Base-by-base conservation (phyloP, 108 stramenopile genomes). In the Nitzschia putrida region DNA sequence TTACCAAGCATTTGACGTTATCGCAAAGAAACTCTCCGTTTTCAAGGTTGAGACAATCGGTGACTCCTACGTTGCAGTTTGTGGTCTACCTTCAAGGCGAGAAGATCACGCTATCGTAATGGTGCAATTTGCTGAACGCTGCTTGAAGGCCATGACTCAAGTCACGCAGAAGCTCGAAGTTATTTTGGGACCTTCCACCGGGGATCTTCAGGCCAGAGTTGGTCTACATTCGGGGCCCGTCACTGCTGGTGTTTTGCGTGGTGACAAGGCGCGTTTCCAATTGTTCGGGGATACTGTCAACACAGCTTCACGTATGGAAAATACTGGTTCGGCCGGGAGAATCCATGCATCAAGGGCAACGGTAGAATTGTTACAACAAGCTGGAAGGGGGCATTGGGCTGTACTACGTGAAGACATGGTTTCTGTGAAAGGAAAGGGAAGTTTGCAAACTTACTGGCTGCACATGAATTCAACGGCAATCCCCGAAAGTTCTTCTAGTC, bases 31-130 rank as follows among this genome's bases (percentile, higher is more conserved):
- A 22, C 14, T n/a, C 0, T 39, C 26, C 38, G 75, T 85, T 0
- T 85, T 82, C 72, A 85, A 85, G 61, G 74, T 84, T 18, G 83
- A 84, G 41, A 80, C 80, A 0, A 85, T 82, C 42, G 84, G 83
- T 23, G 84, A 85, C 53, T 61, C 45, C 20, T 72, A 58, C 16
- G 59, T 72, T 50, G 71, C 57, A 7, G 71, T 63, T 0, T 47
- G 56, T 14, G 68, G 61, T n/a, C 14, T 64, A 16, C 71, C 71
- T 13, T 38, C 26, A 20, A 61, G 18, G 8, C 57, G 37, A 18
- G 55, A 66, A 14, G 72, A 57, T 25, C 65, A 73, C 50, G 72
- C 72, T 21, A 20, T 45, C 5, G 20, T 66, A 10, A 73, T 73
- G 72, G 72, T 53, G 8, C 14, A 29, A 23, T 73, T 73, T 67